Evolutionary conservation across 2,329 filamentous ascomycete species (phyloP), one percentile per base, ranked within the genome.

Genomic region (Arthrobotrys sphaeroides): DNA sequence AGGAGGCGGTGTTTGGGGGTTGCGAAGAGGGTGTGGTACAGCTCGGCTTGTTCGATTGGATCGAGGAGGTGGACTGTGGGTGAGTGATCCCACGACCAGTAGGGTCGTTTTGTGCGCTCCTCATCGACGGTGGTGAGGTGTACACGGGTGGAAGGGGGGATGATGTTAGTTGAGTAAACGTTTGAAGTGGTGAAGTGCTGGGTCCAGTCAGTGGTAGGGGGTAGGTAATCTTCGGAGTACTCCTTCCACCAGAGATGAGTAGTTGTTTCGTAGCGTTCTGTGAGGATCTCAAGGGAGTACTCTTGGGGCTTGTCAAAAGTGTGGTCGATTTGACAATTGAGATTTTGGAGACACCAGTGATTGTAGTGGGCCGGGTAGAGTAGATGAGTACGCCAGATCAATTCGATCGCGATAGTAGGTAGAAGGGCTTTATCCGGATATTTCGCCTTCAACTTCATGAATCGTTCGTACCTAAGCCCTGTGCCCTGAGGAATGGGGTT

Each of bases 331-430:
- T 49, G 53, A 59, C 62, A 74, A 28, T 43, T 59, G 22, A 74
- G 24, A n/a, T 26, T 68, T 33, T 74, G 24, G 18, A 74, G 62
- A 22, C 70, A 74, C 70, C 70, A 74, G 31, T 36, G 57, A 13
- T 74, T 53, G 40, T 74, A 74, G 43, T 74, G 42, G 5, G 70
- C 38, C 33, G 70, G 62, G 22, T 74, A 64, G 16, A 74, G 62
- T 26, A 74, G 62, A 16, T 74, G 70, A 10, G 70, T 74, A 6
- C 70, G 70, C 70, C 70, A 74, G 24, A 74, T 7, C 5, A 74
- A 16, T 10, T 74, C 70, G 16, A 74, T 68, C 7, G 70, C 62
- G 26, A 68, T 64, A 5, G 70, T 74, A 1, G 70, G 70, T 12
- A 74, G 53, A 10, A 74, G 47, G 18, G 51, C 12, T n/a, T 59